These are phyloP conservation scores for Triticum monococcum DNA, from an alignment of 176 grass and related monocot genomes.

Conservation along the genomic window DNA sequence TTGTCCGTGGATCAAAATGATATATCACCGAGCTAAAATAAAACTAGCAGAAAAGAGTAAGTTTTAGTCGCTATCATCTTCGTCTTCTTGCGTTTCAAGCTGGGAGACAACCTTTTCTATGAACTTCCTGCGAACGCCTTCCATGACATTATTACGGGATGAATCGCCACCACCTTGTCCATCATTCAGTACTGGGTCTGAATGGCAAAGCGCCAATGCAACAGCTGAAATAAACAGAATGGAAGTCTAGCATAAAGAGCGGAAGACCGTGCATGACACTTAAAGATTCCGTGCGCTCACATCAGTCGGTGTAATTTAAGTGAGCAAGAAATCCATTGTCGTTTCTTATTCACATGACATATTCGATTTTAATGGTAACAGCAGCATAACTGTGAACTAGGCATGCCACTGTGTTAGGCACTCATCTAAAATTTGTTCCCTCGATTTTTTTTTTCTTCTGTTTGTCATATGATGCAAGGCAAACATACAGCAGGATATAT, in stretches of 20 bases:
- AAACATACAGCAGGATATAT: neutral
- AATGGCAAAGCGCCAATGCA: slow-evolving; percentile 81
- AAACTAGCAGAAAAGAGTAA: neutral
- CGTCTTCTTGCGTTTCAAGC: slow-evolving; percentile 67
- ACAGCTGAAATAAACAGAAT: slow-evolving; percentile 61
- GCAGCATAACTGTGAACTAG: neutral
- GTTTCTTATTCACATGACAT: neutral
- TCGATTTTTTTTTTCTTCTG: too few species aligned
- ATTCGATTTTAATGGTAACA: neutral
- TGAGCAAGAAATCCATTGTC: neutral
- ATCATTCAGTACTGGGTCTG: slow-evolving; percentile 88
- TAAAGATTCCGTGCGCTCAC: neutral
- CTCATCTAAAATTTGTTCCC: neutral
- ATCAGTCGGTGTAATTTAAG: neutral
- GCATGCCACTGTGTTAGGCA: neutral
- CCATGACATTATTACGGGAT: slow-evolving; percentile 69
- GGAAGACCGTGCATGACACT: neutral
- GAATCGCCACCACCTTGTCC: slow-evolving; percentile 56
- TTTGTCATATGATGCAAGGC: neutral
- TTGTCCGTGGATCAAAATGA: neutral
- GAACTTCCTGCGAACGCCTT: slow-evolving; percentile 82
- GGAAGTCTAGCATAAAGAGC: neutral
- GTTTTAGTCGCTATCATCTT: slow-evolving; percentile 74
- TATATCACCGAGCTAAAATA: neutral
- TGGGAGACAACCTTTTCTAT: slow-evolving; percentile 89